These are phyloP conservation scores for Cladosporium sp. DNA, from an alignment of 2,329 filamentous ascomycete species.

Conservation along the genomic window DNA sequence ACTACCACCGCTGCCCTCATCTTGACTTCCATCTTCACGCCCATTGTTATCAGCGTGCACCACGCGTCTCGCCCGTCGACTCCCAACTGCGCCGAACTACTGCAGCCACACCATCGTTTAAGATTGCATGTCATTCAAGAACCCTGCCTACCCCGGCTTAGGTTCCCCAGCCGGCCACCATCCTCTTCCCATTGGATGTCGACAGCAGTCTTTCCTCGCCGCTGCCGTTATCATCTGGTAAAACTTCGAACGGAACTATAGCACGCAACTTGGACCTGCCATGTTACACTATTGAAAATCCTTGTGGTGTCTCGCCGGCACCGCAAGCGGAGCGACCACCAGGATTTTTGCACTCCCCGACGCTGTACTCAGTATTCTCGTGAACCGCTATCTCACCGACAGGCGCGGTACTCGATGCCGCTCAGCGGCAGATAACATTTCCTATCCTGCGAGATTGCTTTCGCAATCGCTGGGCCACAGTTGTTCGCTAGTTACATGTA, in stretches of 20 bases:
- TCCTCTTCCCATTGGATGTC: neutral
- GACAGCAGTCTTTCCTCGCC: neutral
- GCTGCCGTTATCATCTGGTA: neutral
- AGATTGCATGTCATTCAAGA: conserved; percentile 12
- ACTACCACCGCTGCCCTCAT: neutral
- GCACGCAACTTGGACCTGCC: neutral
- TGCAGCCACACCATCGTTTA: conserved; percentile 9
- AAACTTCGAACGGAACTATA: neutral
- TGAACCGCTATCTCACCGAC: neutral
- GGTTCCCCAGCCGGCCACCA: conserved; percentile 2
- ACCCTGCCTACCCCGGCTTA: conserved; percentile 15
- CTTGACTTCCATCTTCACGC: neutral
- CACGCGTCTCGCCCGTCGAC: neutral
- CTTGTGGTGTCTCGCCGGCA: neutral
- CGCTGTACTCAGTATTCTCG: neutral
- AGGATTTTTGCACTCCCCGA: neutral
- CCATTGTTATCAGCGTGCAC: neutral
- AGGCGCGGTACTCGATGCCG: neutral
- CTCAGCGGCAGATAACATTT: neutral
- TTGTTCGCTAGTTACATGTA: neutral
- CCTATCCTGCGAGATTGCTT: neutral
- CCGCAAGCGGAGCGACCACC: neutral
- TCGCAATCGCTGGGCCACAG: neutral
- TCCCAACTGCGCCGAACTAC: neutral
- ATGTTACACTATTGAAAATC: neutral